phyloP scores from a whole-genome alignment of 768 basidiomycete species.

The Pleurotus giganteus region DNA sequence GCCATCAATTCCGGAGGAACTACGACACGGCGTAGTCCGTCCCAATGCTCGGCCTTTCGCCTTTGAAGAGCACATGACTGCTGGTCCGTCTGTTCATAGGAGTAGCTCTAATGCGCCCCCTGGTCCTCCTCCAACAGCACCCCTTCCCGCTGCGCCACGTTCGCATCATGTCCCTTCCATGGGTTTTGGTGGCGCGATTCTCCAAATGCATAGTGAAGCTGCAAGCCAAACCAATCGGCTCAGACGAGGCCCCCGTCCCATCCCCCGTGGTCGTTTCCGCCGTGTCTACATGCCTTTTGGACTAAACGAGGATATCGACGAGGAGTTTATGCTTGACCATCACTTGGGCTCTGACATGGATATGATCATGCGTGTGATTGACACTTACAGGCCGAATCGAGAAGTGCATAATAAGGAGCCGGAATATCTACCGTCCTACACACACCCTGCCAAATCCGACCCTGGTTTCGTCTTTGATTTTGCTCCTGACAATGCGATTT shows the following conservation, averaged over 20 bases:
- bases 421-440: conserved; percentile 59
- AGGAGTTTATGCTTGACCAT: conserved; percentile 18
- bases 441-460: conserved; percentile 54
- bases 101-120: conserved; percentile 17
- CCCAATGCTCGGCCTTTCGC: conserved; percentile 50
- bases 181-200: conserved; percentile 60
- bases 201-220: conserved; percentile 9
- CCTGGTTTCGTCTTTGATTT: conserved; percentile 75
- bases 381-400: conserved; percentile 1
- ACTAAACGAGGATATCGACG: conserved; percentile 8
- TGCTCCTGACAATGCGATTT: conserved; percentile 35
- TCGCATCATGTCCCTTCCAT: conserved; percentile 59
- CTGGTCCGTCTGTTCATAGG: conserved; percentile 14
- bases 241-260: background rate
- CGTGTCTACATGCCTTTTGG: conserved; percentile 1
- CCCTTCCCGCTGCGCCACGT: conserved; percentile 34
- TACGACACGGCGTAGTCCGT: conserved; percentile 41
- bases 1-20: conserved; percentile 22
- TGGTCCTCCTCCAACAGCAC: conserved; percentile 17
- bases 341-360: conserved; percentile 13
- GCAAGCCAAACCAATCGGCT: background rate
- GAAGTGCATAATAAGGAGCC: conserved; percentile 23
- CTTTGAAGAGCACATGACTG: conserved; percentile 38
- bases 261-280: background rate
- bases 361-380: conserved; percentile 10